Evolutionary conservation across 495 filamentous ascomycete species (phyloP), one percentile per base, ranked within the genome.

Genomic region (Halenospora varia): DNA sequence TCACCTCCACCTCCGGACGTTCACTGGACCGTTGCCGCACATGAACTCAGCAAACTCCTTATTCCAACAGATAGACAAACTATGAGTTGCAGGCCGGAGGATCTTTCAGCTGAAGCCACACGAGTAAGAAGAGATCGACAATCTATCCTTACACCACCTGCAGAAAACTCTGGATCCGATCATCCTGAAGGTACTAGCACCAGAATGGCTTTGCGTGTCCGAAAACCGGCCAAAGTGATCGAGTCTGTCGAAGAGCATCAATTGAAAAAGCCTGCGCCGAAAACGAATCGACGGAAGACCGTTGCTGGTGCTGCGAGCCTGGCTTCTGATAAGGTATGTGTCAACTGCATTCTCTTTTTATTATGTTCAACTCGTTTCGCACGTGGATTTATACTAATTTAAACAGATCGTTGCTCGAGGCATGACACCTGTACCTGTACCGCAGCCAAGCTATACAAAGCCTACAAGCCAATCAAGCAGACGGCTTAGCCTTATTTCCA

Each of bases 41-140:
- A 85, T 63, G 92, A 96, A 65, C 69, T 97, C 15, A 88, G 83
- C 63, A 92, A 90, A 66, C 69, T 92, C 3, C 81, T 97, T 23
- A 88, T 96, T 48, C 94, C 94, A 1, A 73, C 71, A 10, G 73
- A 83, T 60, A 78, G 89, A 10, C 81, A 89, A 68, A 89, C 85
- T 0, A 76, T 69, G 22, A 96, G 90, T 70, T 90, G 77, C 65
- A 85, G 73, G n/a, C 76, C 79, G 4, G 85, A 92, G 63, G 90
- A 96, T 18, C 75, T 96, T 25, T 82, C 84, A 59, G 80, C 81
- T 1, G 82, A 86, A 68, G 84, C 85, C 18, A 81, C 77, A 40
- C 72, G 84, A 56, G 70, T 76, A 52, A 73, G 83, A 55, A 73
- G 79, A 51, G 88, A 88, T 51, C 82, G 88, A 4, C 83, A 88